Base-by-base conservation (phyloP, 257 asterid species). In the Capsicum rhomboideum region DNA sequence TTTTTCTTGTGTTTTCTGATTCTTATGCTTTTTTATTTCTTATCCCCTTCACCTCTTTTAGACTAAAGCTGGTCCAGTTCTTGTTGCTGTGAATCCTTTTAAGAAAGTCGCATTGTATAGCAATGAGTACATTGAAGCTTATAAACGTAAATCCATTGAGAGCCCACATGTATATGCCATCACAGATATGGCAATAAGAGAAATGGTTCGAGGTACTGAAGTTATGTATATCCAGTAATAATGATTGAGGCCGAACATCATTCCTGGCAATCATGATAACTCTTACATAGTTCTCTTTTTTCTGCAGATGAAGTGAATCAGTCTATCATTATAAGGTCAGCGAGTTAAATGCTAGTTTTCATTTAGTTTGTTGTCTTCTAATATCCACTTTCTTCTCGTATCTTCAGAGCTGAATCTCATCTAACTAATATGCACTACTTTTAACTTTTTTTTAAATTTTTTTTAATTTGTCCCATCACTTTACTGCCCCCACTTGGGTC, bases 41-140 rank as follows among this genome's bases (percentile, higher is more conserved):
- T 68, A 52, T 68, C 79, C 85, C 40, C 84, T 82, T 81, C 74
- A 80, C 84, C 71, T 85, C 82, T 86, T 91, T 80, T 89, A 97
- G 99, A 95, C 98, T 83, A 97, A 95, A 93, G 99, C 99, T 71
- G 99, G 99, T 66, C 99, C 99, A 63, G 97, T 97, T 79, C 89
- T 97, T 88, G 98, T 97, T 83, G 99, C 99, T 20, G 83, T 97
- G 85, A 97, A 97, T 88, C 99, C 99, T 83, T 94, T 95, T 64
- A 97, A 95, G 93, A 91, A 92, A 87, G 97, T 97, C 23, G 85
- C 95, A 9, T 86, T 97, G 79, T 97, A 93, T 91, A 94, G 97
- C 69, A 91, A 88, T 84, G 91, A 93, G 83, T 91, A 88, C 82
- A 89, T 97, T 86, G 93, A 95, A 89, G 98, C 97, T 31, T 97